Evolutionary conservation across 2,329 filamentous ascomycete species (phyloP), one percentile per base, ranked within the genome.

Genomic region (Fusarium subtropicale): DNA sequence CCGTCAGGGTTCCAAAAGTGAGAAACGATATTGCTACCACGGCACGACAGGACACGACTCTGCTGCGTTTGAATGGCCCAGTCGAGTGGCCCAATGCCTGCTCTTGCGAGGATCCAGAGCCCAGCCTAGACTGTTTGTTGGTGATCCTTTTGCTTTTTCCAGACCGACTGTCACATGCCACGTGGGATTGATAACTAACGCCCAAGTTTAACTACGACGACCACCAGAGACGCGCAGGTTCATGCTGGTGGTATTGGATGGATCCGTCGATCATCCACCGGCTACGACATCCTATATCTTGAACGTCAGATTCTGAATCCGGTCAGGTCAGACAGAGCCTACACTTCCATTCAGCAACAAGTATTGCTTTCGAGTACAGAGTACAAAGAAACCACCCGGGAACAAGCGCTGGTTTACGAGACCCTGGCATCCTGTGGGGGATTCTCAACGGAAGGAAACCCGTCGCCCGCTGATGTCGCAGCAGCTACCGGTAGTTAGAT

Each of bases 181-280:
- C 72, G 72, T 74, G 72, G 70, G 45, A 60, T 65, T 64, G 56
- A 69, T 61, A 34, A 54, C 57, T 69, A 63, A 74, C 54, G 45
- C 44, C 50, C 57, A 63, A 33, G 41, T 60, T 60, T 55, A 33
- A 48, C 62, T 39, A 38, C 56, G 48, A 41, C 22, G 33, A 31
- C 34, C 20, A 47, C 51, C 53, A 63, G 34, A 22, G n/a, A 39
- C 20, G 34, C 20, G 33, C n/a, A 36, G 33, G 33, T 51, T 20
- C 46, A 26, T 30, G 24, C 34, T 51, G 18, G n/a, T 26, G 16
- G 18, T 33, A 50, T 42, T 42, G 39, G 39, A 26, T 26, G 16
- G 22, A 44, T 26, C 34, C 24, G 24, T 33, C 33, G 48, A 51
- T 38, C 47, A 28, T 51, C 38, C 34, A 28, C 34, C 47, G 33